Conservation (phyloP, 169 alveolate species). For the Plasmodium coatneyi region DNA sequence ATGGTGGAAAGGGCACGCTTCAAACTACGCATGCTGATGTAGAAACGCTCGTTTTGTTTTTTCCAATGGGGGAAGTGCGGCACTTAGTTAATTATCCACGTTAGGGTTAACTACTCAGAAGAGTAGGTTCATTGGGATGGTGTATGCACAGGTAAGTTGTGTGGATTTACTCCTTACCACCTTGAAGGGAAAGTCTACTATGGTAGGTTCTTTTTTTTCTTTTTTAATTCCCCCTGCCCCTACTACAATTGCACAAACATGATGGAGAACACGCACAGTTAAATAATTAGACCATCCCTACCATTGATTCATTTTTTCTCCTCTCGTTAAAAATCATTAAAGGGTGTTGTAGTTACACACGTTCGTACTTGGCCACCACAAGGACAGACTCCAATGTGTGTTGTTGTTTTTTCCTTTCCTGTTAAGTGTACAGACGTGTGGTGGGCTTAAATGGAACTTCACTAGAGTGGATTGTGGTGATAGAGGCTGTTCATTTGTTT, state of each 20-base stretch:
- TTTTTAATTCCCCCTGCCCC: not conserved
- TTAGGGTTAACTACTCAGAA: not conserved
- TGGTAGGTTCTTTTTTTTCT: not conserved
- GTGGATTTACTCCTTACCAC: not conserved
- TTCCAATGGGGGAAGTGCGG: not conserved
- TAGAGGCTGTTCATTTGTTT: not conserved
- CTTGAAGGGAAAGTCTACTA: not conserved
- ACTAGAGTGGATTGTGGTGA: not conserved
- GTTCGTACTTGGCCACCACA: not conserved
- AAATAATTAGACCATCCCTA: not conserved
- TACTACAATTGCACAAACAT: not conserved
- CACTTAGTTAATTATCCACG: not conserved
- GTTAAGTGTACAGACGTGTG: not conserved
- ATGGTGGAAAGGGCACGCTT: not conserved
- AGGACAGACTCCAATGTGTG: not conserved
- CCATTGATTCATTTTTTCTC: not conserved
- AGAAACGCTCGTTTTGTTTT: too few species aligned
- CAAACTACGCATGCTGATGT: conserved; percentile 3
- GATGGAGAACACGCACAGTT: not conserved
- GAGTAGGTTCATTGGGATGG: not conserved
- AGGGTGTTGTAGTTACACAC: not conserved
- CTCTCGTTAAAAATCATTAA: not conserved
- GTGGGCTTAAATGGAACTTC: not conserved
- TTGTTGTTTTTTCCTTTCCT: not conserved
- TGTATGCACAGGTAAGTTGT: not conserved